Percentiles rank a stretch among this genome's conserved stretches.
Conservation (phyloP, 257 asterid species). For the Anisodus acutangulus region DNA sequence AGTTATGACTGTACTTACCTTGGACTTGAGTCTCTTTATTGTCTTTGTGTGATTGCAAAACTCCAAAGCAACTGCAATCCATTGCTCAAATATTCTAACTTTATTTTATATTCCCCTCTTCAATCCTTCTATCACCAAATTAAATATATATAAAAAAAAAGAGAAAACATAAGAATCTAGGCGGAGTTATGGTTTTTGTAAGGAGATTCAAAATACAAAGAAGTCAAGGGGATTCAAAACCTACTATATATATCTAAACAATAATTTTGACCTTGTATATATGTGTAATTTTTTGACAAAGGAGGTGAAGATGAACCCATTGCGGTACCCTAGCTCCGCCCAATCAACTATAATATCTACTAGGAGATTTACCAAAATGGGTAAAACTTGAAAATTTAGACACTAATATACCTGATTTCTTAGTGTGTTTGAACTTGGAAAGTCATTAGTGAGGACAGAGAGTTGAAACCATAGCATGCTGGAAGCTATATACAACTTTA, state of each 20-base stretch:
- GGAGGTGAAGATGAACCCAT: too few relatives aligned
- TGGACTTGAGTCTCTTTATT: slow-evolving; percentile 35
- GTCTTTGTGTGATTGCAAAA: slow-evolving; percentile 49
- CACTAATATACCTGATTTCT: neutral
- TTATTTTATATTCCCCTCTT: neutral
- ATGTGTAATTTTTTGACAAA: too few relatives aligned
- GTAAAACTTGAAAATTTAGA: neutral
- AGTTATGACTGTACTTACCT: slow-evolving; percentile 41
- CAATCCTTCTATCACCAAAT: slow-evolving; percentile 29
- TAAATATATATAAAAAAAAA: neutral
- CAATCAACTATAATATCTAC: neutral
- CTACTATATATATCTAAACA: too few relatives aligned
- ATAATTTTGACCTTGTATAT: too few relatives aligned
- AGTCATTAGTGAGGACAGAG: neutral
- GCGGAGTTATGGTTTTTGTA: too few relatives aligned
- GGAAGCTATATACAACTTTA: neutral
- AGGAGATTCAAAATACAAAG: too few relatives aligned
- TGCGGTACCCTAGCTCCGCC: too few relatives aligned
- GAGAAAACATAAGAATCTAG: neutral
- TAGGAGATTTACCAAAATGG: neutral
- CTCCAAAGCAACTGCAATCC: slow-evolving; percentile 68
- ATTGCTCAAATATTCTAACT: slow-evolving; percentile 33
- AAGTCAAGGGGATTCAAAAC: too few relatives aligned
- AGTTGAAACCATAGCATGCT: neutral
- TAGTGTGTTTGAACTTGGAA: neutral